These are phyloP conservation scores for Quercus lobata DNA, from an alignment of 331 rosid species.

Conservation along the genomic window DNA sequence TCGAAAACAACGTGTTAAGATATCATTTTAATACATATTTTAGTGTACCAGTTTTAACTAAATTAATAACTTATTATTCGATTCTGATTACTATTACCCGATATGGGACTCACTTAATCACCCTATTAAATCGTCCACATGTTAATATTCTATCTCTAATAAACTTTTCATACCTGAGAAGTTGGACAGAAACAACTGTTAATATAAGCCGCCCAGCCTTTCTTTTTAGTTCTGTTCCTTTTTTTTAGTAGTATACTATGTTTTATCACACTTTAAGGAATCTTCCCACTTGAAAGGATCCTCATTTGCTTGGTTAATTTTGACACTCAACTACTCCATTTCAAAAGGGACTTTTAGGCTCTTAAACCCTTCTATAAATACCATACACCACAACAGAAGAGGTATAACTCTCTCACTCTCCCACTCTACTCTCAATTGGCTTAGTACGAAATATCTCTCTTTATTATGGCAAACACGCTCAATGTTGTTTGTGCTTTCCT, in stretches of 20 bases:
- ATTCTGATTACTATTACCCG: no score
- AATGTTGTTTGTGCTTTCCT: conserved; percentile 10
- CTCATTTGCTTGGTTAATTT: not conserved
- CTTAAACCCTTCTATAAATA: conserved; percentile 11
- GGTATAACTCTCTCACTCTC: not conserved
- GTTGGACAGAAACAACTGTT: conserved; percentile 23
- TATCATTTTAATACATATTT: no score
- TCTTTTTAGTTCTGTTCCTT: not conserved
- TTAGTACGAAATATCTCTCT: not conserved
- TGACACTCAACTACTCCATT: no score
- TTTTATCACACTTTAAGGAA: conserved; percentile 1
- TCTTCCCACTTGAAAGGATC: conserved; percentile 11
- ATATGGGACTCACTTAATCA: no score
- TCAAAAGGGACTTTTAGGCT: no score
- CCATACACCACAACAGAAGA: not conserved
- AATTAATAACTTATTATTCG: no score
- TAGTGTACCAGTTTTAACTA: no score
- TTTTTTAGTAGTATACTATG: not conserved
- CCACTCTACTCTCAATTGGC: not conserved
- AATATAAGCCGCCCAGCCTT: conserved; percentile 30
- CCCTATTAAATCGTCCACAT: no score
- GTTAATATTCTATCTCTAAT: no score
- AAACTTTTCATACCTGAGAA: not conserved
- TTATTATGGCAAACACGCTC: not conserved
- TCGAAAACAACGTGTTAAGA: no score